Conservation (phyloP, 2,329 filamentous ascomycete species). For the Alternaria metachromatica region DNA sequence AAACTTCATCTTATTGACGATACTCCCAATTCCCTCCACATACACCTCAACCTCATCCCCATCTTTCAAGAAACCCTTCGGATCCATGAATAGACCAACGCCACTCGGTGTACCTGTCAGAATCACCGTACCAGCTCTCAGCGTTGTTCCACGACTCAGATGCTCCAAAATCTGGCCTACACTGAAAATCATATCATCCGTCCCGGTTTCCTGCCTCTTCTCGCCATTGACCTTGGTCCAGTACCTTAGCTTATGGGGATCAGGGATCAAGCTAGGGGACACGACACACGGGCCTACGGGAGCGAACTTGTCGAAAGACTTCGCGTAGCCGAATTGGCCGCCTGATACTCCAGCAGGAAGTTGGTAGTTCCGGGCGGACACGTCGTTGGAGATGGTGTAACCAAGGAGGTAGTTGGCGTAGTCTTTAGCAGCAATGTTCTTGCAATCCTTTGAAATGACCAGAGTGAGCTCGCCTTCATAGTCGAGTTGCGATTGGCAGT, state of each 20-base stretch:
- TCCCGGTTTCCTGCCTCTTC: slow-evolving; percentile 51
- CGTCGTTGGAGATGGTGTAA: slow-evolving; percentile 69
- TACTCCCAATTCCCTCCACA: slow-evolving; percentile 45
- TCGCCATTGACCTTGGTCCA: slow-evolving; percentile 55
- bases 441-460: slow-evolving; percentile 41
- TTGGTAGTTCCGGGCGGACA: slow-evolving; percentile 65
- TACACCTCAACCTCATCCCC: slow-evolving; percentile 46
- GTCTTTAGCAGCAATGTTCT: slow-evolving; percentile 57
- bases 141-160: slow-evolving; percentile 55
- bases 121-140: slow-evolving; percentile 56
- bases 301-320: slow-evolving; percentile 55
- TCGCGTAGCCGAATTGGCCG: slow-evolving; percentile 52
- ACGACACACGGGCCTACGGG: slow-evolving; percentile 54
- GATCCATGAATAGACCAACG: slow-evolving; percentile 47
- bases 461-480: slow-evolving; percentile 50
- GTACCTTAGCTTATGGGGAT: slow-evolving; percentile 44
- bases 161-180: slow-evolving; percentile 53
- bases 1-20: slow-evolving; percentile 44
- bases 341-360: slow-evolving; percentile 40
- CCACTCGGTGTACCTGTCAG: slow-evolving; percentile 59
- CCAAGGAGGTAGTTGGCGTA: slow-evolving; percentile 67
- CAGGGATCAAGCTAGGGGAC: slow-evolving; percentile 34
- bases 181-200: slow-evolving; percentile 57
- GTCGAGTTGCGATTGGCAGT: slow-evolving; percentile 43
- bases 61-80: slow-evolving; percentile 47